phyloP scores from a whole-genome alignment of 2,329 filamentous ascomycete genomes.

The Clarireedia paspali region DNA sequence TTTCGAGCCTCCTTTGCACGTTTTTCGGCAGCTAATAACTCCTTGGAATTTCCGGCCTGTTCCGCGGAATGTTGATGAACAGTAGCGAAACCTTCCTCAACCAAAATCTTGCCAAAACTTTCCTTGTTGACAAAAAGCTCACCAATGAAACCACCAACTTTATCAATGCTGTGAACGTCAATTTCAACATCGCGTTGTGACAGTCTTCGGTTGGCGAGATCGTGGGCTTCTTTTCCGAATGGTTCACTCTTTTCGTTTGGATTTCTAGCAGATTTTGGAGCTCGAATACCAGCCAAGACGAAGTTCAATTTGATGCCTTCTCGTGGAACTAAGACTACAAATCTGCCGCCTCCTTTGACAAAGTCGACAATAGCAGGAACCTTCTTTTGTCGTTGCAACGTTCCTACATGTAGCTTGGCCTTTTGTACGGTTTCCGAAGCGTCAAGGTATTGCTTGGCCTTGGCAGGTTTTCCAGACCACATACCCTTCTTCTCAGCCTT shows the following conservation, averaged over 20 bases:
- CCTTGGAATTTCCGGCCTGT: constrained; percentile 81
- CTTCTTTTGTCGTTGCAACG: constrained; percentile 83
- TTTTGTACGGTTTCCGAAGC: constrained; percentile 91
- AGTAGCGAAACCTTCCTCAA: constrained; percentile 88
- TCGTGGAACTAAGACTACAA: constrained; percentile 83
- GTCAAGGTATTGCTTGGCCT: constrained; percentile 75
- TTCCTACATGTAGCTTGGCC: constrained; percentile 86
- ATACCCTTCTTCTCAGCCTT: constrained; percentile 88
- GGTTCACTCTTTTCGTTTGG: constrained; percentile 79
- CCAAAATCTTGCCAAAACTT: constrained; percentile 85
- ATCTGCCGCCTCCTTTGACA: constrained; percentile 93
- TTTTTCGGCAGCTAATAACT: constrained; percentile 81
- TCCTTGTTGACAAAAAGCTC: constrained; percentile 89
- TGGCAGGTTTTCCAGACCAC: constrained; percentile 85
- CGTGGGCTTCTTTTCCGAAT: constrained; percentile 89
- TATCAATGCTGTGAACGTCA: constrained; percentile 90
- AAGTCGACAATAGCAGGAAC: constrained; percentile 93
- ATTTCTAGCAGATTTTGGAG: constrained; percentile 74
- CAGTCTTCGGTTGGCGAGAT: constrained; percentile 80
- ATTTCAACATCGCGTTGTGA: constrained; percentile 95
- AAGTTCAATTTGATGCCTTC: constrained; percentile 94
- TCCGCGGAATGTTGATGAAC: constrained; percentile 95
- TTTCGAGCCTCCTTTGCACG: constrained; percentile 83
- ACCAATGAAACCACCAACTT: constrained; percentile 95
- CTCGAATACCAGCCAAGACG: constrained; percentile 86